Evolutionary conservation across 768 basidiomycete species (phyloP), one percentile per base, ranked within the genome.

Genomic region (Hebeloma cylindrosporum): DNA sequence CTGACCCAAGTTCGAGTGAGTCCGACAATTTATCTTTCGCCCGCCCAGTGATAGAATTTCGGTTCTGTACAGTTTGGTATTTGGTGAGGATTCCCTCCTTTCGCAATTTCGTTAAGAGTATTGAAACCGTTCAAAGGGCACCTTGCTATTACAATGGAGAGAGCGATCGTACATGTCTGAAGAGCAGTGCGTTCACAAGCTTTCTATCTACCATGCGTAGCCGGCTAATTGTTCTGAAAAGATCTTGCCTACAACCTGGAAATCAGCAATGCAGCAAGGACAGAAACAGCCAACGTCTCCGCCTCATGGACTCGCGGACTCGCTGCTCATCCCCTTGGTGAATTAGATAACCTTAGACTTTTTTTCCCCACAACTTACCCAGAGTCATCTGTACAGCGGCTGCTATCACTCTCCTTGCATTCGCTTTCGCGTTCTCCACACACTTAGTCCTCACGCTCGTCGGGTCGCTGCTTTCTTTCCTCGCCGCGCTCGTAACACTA

Each of bases 291-390:
- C 14, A 65, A 61, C 37, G 72, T 87, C 45, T 72, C 63, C 3
- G 54, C 78, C 0, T 73, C 79, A 1, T 87, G 85, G 82, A 91
- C 88, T 5, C 77, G 78, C 28, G 88, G 85, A 3, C 75, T 90
- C 5, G 85, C 79, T 2, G 70, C 88, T 20, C 85, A 88, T 52
- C 86, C 88, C 11, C 78, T 88, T 40, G 87, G 88, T 86, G 52
- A 38, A 82, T 68, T 26, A 29, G 23, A 22, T 25, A 40, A n/a
- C 33, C 21, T 30, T 33, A 31, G 38, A 39, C 26, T 36, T 42
- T 9, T 23, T 11, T 25, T 16, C 33, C 22, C 36, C 20, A 32
- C 16, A 34, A 47, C 14, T n/a, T 13, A 41, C 23, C 18, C 40
- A 16, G 33, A 34, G 30, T 32, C 9, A 10, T 31, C 28, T 31